These are phyloP conservation scores for Mycena metata DNA, from an alignment of 768 basidiomycete species.

Conservation along the genomic window DNA sequence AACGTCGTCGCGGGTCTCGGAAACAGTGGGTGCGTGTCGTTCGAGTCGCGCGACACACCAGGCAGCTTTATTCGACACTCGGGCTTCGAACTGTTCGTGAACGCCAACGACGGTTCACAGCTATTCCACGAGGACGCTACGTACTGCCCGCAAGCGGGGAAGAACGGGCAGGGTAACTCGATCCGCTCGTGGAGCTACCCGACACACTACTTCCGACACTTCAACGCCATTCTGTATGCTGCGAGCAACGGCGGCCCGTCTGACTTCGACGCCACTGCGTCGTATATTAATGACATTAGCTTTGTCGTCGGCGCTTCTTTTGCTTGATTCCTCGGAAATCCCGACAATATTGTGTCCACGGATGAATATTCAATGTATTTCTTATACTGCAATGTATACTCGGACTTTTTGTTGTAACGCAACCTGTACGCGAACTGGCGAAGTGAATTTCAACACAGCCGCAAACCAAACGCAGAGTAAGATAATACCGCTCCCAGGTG, in stretches of 20 bases:
- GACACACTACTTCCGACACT: slow-evolving; percentile 28
- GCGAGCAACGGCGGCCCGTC: slow-evolving; percentile 18
- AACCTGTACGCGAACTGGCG: no score
- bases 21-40: slow-evolving; percentile 27
- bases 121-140: slow-evolving; percentile 28
- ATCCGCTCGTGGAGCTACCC: slow-evolving; percentile 27
- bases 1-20: slow-evolving; percentile 27
- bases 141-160: slow-evolving; percentile 22
- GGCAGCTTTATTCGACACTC: slow-evolving; percentile 25
- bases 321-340: slow-evolving; percentile 20
- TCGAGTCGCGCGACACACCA: slow-evolving; percentile 26
- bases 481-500: no score
- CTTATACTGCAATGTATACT: no score
- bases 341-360: background rate
- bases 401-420: no score
- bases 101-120: slow-evolving; percentile 18
- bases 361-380: no score
- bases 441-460: no score
- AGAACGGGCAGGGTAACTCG: slow-evolving; percentile 28
- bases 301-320: slow-evolving; percentile 21
- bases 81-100: slow-evolving; percentile 15
- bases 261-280: slow-evolving; percentile 20
- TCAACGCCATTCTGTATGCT: background rate
- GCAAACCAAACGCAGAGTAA: no score
- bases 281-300: slow-evolving; percentile 17